Evolutionary conservation across 2,329 filamentous ascomycete genomes (phyloP).

Genomic region (Neophaeococcomyces mojaviensis): DNA sequence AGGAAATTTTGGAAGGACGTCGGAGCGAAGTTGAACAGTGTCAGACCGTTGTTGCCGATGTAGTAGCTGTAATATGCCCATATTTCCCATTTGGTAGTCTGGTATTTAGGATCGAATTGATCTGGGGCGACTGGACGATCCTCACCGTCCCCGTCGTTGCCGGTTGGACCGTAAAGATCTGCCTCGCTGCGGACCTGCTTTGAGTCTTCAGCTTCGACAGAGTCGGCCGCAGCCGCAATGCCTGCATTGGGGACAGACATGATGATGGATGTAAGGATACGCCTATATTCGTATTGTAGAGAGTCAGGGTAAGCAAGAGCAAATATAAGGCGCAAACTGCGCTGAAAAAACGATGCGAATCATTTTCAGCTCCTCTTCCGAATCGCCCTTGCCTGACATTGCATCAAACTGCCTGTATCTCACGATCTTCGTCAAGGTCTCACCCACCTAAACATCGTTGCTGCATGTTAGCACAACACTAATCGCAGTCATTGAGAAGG

Average conservation of each 20-base stretch:
- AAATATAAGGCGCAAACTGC: too few species aligned
- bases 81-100: conserved; percentile 47
- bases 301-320: too few species aligned
- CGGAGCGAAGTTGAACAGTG: conserved; percentile 57
- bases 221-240: conserved; percentile 15
- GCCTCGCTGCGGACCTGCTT: conserved; percentile 8
- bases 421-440: too few species aligned
- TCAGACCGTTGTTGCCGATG: conserved; percentile 58
- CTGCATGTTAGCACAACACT: too few species aligned
- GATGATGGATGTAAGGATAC: background rate
- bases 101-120: conserved; percentile 46
- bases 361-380: too few species aligned
- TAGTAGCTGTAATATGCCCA: conserved; percentile 58
- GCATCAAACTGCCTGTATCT: too few species aligned
- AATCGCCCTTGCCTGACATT: too few species aligned
- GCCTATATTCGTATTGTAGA: too few species aligned
- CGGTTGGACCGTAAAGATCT: conserved; percentile 1
- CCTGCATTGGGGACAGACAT: conserved; percentile 23
- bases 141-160: conserved; percentile 19
- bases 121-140: conserved; percentile 45
- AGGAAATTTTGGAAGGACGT: conserved; percentile 60
- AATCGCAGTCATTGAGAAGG: too few species aligned
- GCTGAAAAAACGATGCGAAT: too few species aligned
- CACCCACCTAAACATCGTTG: too few species aligned
- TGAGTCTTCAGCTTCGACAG: conserved; percentile 16